Evolutionary conservation across 2,329 filamentous ascomycete species (phyloP), one percentile per base, ranked within the genome.

Genomic region (Tympanopsis confertula): DNA sequence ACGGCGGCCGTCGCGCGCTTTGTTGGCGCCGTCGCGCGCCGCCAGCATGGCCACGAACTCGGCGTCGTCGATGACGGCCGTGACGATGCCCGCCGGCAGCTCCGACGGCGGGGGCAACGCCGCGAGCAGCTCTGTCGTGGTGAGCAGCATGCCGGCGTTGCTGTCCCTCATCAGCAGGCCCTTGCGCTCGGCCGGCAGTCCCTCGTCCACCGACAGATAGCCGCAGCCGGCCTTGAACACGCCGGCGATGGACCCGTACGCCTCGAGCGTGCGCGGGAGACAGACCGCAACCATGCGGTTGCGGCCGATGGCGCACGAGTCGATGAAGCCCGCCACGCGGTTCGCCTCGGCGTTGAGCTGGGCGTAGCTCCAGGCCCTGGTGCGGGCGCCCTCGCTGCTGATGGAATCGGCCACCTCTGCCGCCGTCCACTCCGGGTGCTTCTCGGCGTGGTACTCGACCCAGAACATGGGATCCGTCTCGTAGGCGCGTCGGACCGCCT

Each of bases 141-240:
- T 44, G 5, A 59, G 39, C 18, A 59, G 42, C 3, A 57, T 41
- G 7, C 44, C 44, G 15, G 55, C 47, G 14, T 46, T 49, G 4
- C 57, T 61, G 15, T 56, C 49, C 13, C 50, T 49, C 20, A 63
- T 56, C 3, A 62, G 49, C 19, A 56, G 54, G 35, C 56, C 57
- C n/a, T 55, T 56, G 33, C 59, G 49, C 37, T 54, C 54, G 10
- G 53, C 24, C 13, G 59, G 58, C n/a, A 56, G 59, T 4, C 54
- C 55, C 7, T 56, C 49, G 41, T 63, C 59, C 19, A 63, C 56
- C 0, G 60, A 57, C 39, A 54, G 61, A 51, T 56, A 63, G 1
- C 58, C 61, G 14, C 48, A 56, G 1, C 63, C 62, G 19, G 60
- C 54, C 41, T 65, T 65, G 35, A 66, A 44, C 17, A 59, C 53